Percentiles rank a stretch among this genome's conserved stretches.
Conservation (phyloP, 345 rosid genomes). For the Eutrema japonicum region DNA sequence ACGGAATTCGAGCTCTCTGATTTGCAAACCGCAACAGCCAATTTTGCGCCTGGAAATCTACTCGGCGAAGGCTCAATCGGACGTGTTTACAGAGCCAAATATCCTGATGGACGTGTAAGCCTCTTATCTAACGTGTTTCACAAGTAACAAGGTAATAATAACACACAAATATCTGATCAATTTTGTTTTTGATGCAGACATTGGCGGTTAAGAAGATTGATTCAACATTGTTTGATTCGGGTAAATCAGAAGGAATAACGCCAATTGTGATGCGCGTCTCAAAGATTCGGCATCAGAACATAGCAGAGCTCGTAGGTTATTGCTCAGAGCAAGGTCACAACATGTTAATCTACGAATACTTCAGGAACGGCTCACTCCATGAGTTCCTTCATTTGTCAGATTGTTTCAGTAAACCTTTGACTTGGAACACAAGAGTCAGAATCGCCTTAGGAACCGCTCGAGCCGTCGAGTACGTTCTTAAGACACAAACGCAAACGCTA, state of each 20-base stretch:
- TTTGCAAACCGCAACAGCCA: conserved; percentile 66
- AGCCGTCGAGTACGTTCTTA: conserved; percentile 72
- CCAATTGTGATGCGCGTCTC: conserved; percentile 63
- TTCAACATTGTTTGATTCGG: conserved; percentile 56
- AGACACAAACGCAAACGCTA: background rate
- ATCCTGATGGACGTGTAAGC: conserved; percentile 69
- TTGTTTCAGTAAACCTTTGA: conserved; percentile 85
- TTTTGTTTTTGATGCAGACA: conserved; percentile 51
- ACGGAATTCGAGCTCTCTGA: conserved; percentile 62
- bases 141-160: background rate
- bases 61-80: conserved; percentile 84
- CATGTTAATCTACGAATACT: conserved; percentile 74
- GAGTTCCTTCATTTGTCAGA: conserved; percentile 85
- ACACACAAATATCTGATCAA: background rate
- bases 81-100: conserved; percentile 81
- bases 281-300: conserved; percentile 76
- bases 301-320: conserved; percentile 77
- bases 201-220: conserved; percentile 89
- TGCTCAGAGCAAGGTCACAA: conserved; percentile 84
- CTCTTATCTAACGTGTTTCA: background rate
- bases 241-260: conserved; percentile 57
- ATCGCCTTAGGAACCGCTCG: conserved; percentile 85
- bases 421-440: conserved; percentile 92
- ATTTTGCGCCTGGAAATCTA: conserved; percentile 66
- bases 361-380: conserved; percentile 86